phyloP scores from a whole-genome alignment of 441 rosid genomes.

The Adansonia grandidieri region DNA sequence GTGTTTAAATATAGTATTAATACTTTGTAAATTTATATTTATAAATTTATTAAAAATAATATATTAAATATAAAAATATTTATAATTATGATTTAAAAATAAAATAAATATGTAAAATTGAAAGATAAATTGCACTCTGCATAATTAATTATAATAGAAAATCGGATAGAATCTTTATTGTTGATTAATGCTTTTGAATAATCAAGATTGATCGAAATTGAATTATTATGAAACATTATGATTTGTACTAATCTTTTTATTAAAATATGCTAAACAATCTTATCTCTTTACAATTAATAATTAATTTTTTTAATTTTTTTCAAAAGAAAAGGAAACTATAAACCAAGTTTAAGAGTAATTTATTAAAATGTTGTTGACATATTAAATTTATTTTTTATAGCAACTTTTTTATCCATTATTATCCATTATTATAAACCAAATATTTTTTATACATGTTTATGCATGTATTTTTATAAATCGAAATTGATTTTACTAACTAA shows the following conservation, averaged over 20 bases:
- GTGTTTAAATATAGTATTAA: no score
- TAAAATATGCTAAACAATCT: neutral
- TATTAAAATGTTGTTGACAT: neutral
- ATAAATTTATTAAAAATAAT: neutral
- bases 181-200: neutral
- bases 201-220: neutral
- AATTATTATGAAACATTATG: neutral
- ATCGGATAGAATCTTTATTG: neutral
- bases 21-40: no score
- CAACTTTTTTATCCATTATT: neutral
- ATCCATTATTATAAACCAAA: neutral
- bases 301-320: no score
- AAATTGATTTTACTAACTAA: no score
- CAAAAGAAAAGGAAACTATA: neutral
- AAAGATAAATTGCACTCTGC: neutral
- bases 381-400: neutral
- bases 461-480: neutral
- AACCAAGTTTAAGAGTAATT: neutral
- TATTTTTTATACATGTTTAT: neutral
- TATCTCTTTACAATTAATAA: neutral
- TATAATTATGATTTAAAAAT: neutral
- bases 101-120: neutral
- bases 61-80: slow-evolving; percentile 5
- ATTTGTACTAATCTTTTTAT: neutral
- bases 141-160: neutral